Base-by-base conservation (phyloP, 2,329 filamentous ascomycete species). In the Xylaria sp. region DNA sequence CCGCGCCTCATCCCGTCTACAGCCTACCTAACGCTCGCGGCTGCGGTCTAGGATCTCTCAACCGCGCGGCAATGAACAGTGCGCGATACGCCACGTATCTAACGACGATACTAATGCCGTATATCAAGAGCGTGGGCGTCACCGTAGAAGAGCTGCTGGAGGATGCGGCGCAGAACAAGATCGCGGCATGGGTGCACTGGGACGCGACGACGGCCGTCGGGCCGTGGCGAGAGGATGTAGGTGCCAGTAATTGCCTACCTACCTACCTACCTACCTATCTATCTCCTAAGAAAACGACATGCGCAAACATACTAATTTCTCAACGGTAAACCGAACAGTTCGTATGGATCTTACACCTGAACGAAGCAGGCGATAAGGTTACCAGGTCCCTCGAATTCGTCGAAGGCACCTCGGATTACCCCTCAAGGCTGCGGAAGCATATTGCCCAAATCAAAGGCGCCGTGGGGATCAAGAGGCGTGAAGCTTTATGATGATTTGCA, bases 101-200 rank as follows among this genome's bases (percentile, higher is more conserved):
- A 19, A 21, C 13, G 10, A 15, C 33, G 10, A 9, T 58, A 11
- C 49, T 67, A n/a, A n/a, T n/a, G 3, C 47, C 62, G 3, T 19
- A 48, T 10, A 55, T 67, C 25, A 13, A 23, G 5, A 38, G 48
- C 53, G 65, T 65, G 38, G 38, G 47, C 13, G 49, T 65, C 25
- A 47, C 25, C 17, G 17, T 63, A 11, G 29, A 62, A 37, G 64
- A 67, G 7, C 2, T 65, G 1, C 19, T 65, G 27, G 69, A 67
- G 43, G 68, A 71, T 51, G 60, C 54, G 13, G 21, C 9, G 19
- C 60, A 37, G 17, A 70, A 70, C 63, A 71, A 70, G 51, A 63
- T 67, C 31, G 61, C 60, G 8, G 13, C 70, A 8, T 63, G 59
- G 65, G 59, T 49, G 21, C 48, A 15, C 8, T 67, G 64, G 54